Percentiles rank a stretch among this genome's conserved stretches.
Conservation (phyloP, 2,329 filamentous ascomycete genomes). For the Verticillium isaacii region DNA sequence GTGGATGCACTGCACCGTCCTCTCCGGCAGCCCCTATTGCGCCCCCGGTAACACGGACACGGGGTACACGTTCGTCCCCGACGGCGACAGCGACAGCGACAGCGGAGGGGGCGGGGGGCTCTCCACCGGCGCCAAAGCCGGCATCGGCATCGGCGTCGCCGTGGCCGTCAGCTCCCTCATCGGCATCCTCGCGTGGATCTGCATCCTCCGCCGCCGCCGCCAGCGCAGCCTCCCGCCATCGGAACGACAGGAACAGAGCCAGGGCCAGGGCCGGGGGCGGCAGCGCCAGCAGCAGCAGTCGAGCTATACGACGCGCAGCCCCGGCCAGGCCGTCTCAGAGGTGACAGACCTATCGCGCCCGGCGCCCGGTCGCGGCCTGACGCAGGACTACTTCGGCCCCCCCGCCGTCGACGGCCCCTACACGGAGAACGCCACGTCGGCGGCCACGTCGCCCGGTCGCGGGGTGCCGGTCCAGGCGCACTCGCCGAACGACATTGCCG, state of each 20-base stretch:
- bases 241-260: not conserved
- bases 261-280: too few species aligned
- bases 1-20: constrained; percentile 35
- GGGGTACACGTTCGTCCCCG: not conserved
- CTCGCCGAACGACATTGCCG: constrained; percentile 42
- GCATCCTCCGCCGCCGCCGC: constrained; percentile 33
- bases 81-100: constrained; percentile 19
- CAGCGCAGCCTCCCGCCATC: constrained; percentile 12
- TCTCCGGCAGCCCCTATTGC: constrained; percentile 32
- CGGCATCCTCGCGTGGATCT: constrained; percentile 41
- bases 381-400: constrained; percentile 39
- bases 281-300: constrained; percentile 2
- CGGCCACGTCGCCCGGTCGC: constrained; percentile 25
- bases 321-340: constrained; percentile 24
- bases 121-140: constrained; percentile 47
- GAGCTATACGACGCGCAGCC: constrained; percentile 1
- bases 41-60: constrained; percentile 21
- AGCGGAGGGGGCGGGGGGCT: constrained; percentile 20
- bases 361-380: constrained; percentile 23
- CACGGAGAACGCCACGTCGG: constrained; percentile 22
- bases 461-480: constrained; percentile 40
- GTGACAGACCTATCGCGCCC: constrained; percentile 16
- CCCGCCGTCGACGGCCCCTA: constrained; percentile 40
- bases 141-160: constrained; percentile 50
- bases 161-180: constrained; percentile 36